Conservation (phyloP, 805 yeast species). For the Candida saitoana region DNA sequence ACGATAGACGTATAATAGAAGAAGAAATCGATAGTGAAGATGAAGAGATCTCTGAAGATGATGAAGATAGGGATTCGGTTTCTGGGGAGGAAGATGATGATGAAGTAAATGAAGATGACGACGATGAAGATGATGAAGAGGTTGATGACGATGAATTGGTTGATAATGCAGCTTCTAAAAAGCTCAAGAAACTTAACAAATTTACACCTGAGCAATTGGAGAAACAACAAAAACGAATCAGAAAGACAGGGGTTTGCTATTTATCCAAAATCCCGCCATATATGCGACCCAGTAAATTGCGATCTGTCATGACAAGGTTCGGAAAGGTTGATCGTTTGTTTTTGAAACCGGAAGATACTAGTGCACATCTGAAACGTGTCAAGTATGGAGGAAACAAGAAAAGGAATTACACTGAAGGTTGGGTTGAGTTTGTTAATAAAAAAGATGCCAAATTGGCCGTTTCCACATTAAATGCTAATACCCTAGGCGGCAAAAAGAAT, state of each 20-base stretch:
- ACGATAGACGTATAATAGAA: conserved; percentile 4
- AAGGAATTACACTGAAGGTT: conserved; percentile 84
- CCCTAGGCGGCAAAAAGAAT: conserved; percentile 87
- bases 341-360: conserved; percentile 78
- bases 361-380: conserved; percentile 60
- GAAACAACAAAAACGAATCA: conserved; percentile 51
- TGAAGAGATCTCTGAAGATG: conserved; percentile 10
- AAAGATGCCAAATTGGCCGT: conserved; percentile 88
- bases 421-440: conserved; percentile 89
- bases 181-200: conserved; percentile 44
- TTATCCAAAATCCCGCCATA: conserved; percentile 90
- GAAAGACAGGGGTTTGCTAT: conserved; percentile 88
- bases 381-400: conserved; percentile 92
- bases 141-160: conserved; percentile 17
- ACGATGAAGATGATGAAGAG: conserved; percentile 8
- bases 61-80: too few species aligned
- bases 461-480: conserved; percentile 79
- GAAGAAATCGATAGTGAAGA: conserved; percentile 4
- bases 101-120: conserved; percentile 9
- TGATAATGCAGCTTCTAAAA: conserved; percentile 11
- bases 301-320: conserved; percentile 75
- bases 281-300: conserved; percentile 90
- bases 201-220: conserved; percentile 54
- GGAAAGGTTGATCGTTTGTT: conserved; percentile 87
- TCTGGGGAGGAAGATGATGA: conserved; percentile 10